Evolutionary conservation across 306 rosid genomes (phyloP).

Genomic region (Quercus dentata): DNA sequence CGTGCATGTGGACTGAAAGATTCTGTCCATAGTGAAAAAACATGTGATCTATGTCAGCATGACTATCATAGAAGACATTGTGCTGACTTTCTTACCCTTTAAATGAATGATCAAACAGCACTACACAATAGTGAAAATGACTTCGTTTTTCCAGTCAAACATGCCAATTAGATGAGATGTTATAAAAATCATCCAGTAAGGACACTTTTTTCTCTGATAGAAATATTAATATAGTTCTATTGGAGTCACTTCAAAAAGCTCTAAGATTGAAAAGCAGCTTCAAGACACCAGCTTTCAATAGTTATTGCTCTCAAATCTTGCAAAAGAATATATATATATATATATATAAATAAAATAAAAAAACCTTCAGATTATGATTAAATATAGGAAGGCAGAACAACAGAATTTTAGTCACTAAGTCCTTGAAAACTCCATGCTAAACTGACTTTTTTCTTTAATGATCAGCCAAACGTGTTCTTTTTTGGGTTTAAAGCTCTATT

Average conservation of each 20-base stretch:
- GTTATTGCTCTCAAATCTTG: not conserved
- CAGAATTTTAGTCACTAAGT: not conserved
- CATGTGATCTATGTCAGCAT: slow-evolving; percentile 48
- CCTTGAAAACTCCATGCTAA: not conserved
- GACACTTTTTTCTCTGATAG: not conserved
- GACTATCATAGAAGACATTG: slow-evolving; percentile 22
- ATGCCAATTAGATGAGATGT: not conserved
- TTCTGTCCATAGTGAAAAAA: slow-evolving; percentile 31
- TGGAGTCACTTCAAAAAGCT: not conserved
- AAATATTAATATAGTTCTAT: not conserved
- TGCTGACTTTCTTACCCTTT: slow-evolving; percentile 6
- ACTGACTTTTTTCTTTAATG: not conserved
- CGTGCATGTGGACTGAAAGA: slow-evolving; percentile 31
- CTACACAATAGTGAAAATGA: not conserved
- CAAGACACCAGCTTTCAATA: not conserved
- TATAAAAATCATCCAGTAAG: not conserved
- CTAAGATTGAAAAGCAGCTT: not conserved
- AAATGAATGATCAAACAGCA: slow-evolving; percentile 6
- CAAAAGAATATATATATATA: not conserved
- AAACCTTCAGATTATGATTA: not conserved
- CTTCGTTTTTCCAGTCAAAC: slow-evolving; percentile 20
- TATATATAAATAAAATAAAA: not conserved
- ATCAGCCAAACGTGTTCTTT: no score
- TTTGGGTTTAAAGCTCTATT: no score
- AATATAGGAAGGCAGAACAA: not conserved